Percentiles rank a stretch among this genome's conserved stretches.
These are phyloP conservation scores for Coemansia sp. DNA, from an alignment of 192 early-diverging fungal species.

Conservation along the genomic window DNA sequence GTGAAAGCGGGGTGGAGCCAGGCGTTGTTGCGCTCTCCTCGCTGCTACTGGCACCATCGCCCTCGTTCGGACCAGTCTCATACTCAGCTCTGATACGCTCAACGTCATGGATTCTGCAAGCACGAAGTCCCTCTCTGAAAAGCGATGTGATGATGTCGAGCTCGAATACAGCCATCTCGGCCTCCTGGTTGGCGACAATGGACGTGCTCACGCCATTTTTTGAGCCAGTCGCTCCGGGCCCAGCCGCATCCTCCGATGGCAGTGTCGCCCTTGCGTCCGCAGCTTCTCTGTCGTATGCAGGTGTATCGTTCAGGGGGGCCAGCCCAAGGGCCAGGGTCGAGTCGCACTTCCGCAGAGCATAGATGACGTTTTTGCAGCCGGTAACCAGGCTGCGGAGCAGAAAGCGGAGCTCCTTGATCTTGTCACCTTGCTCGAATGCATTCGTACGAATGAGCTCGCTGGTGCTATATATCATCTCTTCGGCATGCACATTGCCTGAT, in stretches of 20 bases:
- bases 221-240: background rate
- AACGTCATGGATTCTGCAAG: constrained; percentile 50
- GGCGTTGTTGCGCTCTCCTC: background rate
- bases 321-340: constrained; percentile 55
- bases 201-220: constrained; percentile 10
- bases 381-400: constrained; percentile 88
- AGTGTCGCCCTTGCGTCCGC: background rate
- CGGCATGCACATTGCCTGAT: constrained; percentile 22
- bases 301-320: constrained; percentile 11
- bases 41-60: background rate
- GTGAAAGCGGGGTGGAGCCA: constrained; percentile 6
- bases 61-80: background rate
- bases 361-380: constrained; percentile 80
- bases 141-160: constrained; percentile 42
- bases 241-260: background rate
- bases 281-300: constrained; percentile 8
- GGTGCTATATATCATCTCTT: constrained; percentile 41
- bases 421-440: constrained; percentile 50
- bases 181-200: constrained; percentile 29
- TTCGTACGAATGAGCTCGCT: constrained; percentile 49
- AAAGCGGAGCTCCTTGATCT: constrained; percentile 71
- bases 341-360: constrained; percentile 71
- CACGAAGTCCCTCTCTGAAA: constrained; percentile 51
- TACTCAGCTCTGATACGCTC: constrained; percentile 29
- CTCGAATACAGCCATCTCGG: constrained; percentile 49